Evolutionary conservation across 257 asterid genomes (phyloP), one percentile per base, ranked within the genome.

Genomic region (Jacaranda copaia): DNA sequence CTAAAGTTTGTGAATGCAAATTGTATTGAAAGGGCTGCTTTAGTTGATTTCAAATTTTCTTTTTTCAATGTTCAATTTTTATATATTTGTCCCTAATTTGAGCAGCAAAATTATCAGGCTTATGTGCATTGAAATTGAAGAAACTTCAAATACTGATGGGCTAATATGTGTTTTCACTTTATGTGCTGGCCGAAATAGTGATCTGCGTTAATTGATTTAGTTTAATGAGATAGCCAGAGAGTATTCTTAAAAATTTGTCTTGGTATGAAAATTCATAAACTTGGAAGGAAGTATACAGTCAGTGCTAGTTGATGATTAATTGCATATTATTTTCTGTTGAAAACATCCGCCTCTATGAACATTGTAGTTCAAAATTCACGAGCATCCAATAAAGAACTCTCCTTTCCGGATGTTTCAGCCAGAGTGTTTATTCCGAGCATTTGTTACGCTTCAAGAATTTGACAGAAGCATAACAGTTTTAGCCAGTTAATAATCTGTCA

Each of bases 21-120:
- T 60, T 55, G n/a, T 74, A 74, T 43, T 74, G 10, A 1, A 59
- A 11, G 39, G 67, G 16, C 32, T 60, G 43, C 69, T 63, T 6
- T 35, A 39, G 70, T 51, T 20, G 55, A 25, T 16, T 52, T 20
- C 15, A 35, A 19, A 57, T 19, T 20, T 0, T 40, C 58, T 72
- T 19, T 58, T 8, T 73, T 36, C 70, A 32, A 40, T 59, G 16
- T 43, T 40, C 32, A 10, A 11, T 25, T 60, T 6, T 4, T 18
- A 60, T 11, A 19, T 39, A 3, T 20, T 43, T 42, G 55, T 71
- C 7, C 49, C 25, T 55, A 20, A 36, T 3, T 10, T 57, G 8
- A 57, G 77, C 14, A 39, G 40, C 38, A 3, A 75, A 25, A n/a
- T 35, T 5, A 10, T 58, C 40, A 16, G 14, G 3, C 51, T 40